A percentile compares a stretch with the other conserved stretches of the same genome.
phyloP scores from a whole-genome alignment of 768 basidiomycete genomes.

The Coprinopsis cinerea region DNA sequence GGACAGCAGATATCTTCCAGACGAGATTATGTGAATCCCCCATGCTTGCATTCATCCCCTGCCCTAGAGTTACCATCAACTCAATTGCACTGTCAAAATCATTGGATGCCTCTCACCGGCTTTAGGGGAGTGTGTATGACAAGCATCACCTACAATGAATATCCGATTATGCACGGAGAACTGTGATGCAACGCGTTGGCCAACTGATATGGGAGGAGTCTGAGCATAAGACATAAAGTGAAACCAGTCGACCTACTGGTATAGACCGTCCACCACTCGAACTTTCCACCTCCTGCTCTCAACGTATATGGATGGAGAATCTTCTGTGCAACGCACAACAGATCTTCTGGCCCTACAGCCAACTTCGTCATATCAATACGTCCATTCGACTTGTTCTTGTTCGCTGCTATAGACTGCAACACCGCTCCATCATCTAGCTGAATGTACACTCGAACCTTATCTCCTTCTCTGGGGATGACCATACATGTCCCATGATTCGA shows the following conservation, averaged over 20 bases:
- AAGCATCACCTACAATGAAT: conserved; percentile 76
- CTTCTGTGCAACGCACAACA: conserved; percentile 51
- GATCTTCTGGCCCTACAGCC: conserved; percentile 40
- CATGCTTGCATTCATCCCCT: conserved; percentile 78
- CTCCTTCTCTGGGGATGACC: conserved; percentile 68
- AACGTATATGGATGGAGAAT: conserved; percentile 54
- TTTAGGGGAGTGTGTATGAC: conserved; percentile 65
- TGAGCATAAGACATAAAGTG: too few species aligned
- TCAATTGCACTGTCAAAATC: background rate
- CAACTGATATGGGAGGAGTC: conserved; percentile 35
- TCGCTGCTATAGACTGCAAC: conserved; percentile 25
- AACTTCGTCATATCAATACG: conserved; percentile 53
- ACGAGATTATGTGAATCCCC: conserved; percentile 69
- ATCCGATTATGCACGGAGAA: conserved; percentile 59
- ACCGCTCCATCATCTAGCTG: conserved; percentile 57
- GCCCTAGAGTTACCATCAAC: conserved; percentile 32
- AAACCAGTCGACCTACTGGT: conserved; percentile 38
- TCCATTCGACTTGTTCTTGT: too few species aligned
- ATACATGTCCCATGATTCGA: conserved; percentile 64
- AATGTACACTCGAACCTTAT: conserved; percentile 65
- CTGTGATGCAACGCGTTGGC: conserved; percentile 65
- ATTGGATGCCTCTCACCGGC: conserved; percentile 35
- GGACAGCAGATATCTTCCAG: conserved; percentile 57
- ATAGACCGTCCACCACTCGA: conserved; percentile 74
- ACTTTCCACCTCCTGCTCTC: conserved; percentile 34